Percentiles rank a stretch among this genome's conserved stretches.
phyloP scores from a whole-genome alignment of 2,329 filamentous ascomycete species.

The Talaromyces pinophilus region DNA sequence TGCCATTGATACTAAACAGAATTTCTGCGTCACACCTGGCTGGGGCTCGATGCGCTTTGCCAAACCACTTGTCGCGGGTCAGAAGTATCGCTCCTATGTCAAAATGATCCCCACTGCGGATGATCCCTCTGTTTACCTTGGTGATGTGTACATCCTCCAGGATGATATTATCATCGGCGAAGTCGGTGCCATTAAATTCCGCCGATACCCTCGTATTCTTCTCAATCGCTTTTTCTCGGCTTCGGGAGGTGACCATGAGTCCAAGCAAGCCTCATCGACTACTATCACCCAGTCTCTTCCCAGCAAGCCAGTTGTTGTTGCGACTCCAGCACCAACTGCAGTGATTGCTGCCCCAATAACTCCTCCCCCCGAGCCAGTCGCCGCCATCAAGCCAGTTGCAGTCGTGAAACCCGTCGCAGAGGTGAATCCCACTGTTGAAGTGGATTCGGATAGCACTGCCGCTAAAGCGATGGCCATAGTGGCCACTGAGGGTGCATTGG shows the following conservation, averaged over 20 bases:
- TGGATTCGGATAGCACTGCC: too few species aligned
- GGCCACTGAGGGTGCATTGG: neutral
- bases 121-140: constrained; percentile 34
- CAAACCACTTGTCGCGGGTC: constrained; percentile 27
- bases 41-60: constrained; percentile 35
- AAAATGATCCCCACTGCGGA: constrained; percentile 35
- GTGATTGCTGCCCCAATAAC: too few species aligned
- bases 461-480: too few species aligned
- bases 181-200: constrained; percentile 23
- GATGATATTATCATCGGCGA: constrained; percentile 26
- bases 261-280: neutral
- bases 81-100: constrained; percentile 34
- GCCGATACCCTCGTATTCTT: constrained; percentile 24
- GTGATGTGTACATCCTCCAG: constrained; percentile 30
- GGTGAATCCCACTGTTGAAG: too few species aligned
- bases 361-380: too few species aligned
- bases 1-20: constrained; percentile 30
- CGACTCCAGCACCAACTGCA: too few species aligned
- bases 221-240: constrained; percentile 42
- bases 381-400: too few species aligned
- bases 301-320: neutral
- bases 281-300: neutral
- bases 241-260: constrained; percentile 23
- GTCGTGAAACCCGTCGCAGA: too few species aligned
- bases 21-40: constrained; percentile 41